These are phyloP conservation scores for Aeschynomene evenia DNA, from an alignment of 306 rosid species.

Conservation along the genomic window DNA sequence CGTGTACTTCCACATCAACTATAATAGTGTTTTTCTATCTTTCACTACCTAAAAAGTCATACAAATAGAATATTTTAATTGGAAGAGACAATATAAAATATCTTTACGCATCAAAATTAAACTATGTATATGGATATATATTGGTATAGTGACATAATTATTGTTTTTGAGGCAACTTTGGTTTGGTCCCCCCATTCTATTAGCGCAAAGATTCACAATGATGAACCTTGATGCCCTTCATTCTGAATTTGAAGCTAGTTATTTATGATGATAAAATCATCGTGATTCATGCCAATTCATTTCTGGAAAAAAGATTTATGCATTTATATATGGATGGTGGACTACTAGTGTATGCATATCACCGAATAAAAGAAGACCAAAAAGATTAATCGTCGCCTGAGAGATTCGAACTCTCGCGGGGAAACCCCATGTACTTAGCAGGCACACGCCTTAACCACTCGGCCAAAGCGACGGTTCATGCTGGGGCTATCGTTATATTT, in stretches of 20 bases:
- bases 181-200: neutral
- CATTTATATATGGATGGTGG: neutral
- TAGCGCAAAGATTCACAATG: neutral
- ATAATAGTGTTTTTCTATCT: no score
- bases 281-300: neutral
- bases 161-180: constrained; percentile 19
- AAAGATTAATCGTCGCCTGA: constrained; percentile 43
- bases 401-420: constrained; percentile 74
- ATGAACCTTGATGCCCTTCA: neutral
- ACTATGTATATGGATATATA: no score
- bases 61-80: no score
- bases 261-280: neutral
- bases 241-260: neutral
- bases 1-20: no score
- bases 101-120: no score
- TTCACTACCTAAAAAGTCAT: no score
- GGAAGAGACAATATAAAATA: no score
- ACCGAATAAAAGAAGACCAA: neutral
- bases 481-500: no score
- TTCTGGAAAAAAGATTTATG: neutral
- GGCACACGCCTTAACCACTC: constrained; percentile 84
- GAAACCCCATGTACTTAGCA: constrained; percentile 61
- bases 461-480: constrained; percentile 85
- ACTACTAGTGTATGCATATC: neutral
- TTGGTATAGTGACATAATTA: constrained; percentile 16